These are phyloP conservation scores for Cucurbita maxima DNA, from an alignment of 306 rosid species.

Conservation along the genomic window DNA sequence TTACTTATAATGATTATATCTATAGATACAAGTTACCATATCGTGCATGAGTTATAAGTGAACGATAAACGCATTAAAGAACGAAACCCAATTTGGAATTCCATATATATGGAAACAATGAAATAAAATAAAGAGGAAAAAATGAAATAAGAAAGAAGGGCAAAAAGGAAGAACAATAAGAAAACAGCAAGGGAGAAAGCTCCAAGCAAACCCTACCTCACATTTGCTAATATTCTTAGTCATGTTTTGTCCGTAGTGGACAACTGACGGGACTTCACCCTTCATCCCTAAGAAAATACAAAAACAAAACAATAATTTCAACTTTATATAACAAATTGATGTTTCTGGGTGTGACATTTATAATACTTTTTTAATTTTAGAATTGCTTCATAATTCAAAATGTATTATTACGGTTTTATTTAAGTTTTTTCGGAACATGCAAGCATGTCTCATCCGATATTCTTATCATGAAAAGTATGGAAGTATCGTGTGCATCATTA, in stretches of 20 bases:
- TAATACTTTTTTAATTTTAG: too few relatives aligned
- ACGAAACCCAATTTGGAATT: background rate
- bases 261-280: background rate
- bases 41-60: too few relatives aligned
- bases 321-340: background rate
- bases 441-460: too few relatives aligned
- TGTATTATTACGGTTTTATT: too few relatives aligned
- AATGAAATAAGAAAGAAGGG: background rate
- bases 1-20: too few relatives aligned
- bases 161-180: conserved; percentile 3
- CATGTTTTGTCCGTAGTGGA: background rate
- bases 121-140: background rate
- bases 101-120: too few relatives aligned
- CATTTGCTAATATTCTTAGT: background rate
- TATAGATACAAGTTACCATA: too few relatives aligned
- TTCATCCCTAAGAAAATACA: background rate
- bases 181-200: background rate
- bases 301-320: background rate
- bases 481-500: too few relatives aligned
- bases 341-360: background rate
- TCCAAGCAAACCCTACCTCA: background rate
- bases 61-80: background rate
- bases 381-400: too few relatives aligned
- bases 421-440: too few relatives aligned
- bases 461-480: too few relatives aligned